phyloP scores from a whole-genome alignment of 1,284 basidiomycete species.

The Microbotryum silenes-acaulis region DNA sequence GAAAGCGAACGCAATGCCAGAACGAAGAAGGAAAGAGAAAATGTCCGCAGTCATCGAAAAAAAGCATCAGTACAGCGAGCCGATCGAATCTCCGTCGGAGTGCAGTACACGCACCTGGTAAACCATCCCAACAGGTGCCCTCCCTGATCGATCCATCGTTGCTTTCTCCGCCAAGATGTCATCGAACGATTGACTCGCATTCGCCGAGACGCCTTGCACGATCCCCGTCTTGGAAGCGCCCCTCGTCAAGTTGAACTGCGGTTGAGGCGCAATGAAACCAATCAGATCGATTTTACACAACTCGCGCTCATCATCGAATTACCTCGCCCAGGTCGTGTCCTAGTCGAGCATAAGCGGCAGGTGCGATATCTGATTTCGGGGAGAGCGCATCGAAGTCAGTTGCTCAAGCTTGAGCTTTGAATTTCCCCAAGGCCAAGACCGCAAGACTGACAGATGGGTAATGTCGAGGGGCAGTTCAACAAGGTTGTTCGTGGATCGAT shows the following conservation, averaged over 20 bases:
- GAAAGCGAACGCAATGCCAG: slow-evolving; percentile 26
- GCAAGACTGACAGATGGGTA: slow-evolving; percentile 33
- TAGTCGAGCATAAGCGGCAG: neutral
- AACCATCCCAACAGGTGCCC: slow-evolving; percentile 39
- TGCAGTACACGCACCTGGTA: slow-evolving; percentile 23
- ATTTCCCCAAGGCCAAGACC: too few relatives aligned
- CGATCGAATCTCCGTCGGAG: too few relatives aligned
- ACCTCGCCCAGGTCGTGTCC: too few relatives aligned
- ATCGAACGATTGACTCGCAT: slow-evolving; percentile 44
- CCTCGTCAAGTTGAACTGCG: slow-evolving; percentile 43
- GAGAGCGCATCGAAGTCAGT: too few relatives aligned
- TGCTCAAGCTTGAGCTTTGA: too few relatives aligned
- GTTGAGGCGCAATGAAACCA: too few relatives aligned
- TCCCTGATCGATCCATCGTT: slow-evolving; percentile 31
- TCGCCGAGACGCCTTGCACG: slow-evolving; percentile 45
- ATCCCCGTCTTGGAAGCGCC: slow-evolving; percentile 41
- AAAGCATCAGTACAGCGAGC: slow-evolving; percentile 15
- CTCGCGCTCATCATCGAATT: too few relatives aligned
- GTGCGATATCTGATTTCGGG: neutral
- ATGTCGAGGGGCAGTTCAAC: slow-evolving; percentile 38
- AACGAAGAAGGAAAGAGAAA: slow-evolving; percentile 14
- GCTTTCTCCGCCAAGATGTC: slow-evolving; percentile 43
- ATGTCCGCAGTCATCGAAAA: neutral
- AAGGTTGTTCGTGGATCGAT: slow-evolving; percentile 40
- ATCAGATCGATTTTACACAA: too few relatives aligned